Evolutionary conservation across 306 rosid genomes (phyloP).

Genomic region (Cicer yamashitae): DNA sequence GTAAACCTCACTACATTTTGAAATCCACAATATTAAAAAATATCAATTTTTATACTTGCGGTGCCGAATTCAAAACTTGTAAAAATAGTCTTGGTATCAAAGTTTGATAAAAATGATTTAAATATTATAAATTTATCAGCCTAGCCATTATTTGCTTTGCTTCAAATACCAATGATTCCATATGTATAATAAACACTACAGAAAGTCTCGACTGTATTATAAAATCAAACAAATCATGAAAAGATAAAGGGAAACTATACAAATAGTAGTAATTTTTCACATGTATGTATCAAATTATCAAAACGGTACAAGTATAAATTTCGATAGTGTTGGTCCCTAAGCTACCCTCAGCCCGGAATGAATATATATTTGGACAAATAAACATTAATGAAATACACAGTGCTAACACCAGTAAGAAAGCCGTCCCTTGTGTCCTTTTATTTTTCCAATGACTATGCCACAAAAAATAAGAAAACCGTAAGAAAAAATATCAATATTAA

Average conservation of each 20-base stretch:
- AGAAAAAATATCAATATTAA: conserved; percentile 93
- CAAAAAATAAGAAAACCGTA: conserved; percentile 96
- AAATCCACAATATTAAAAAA: too few species aligned
- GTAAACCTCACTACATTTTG: too few species aligned
- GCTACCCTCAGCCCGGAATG: conserved; percentile 26
- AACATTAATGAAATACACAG: conserved; percentile 38
- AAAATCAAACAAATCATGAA: neutral
- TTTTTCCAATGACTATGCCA: conserved; percentile 67
- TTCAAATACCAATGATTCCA: neutral
- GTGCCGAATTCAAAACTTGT: too few species aligned
- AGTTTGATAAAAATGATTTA: too few species aligned
- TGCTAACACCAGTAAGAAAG: conserved; percentile 47
- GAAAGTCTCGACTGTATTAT: conserved; percentile 7
- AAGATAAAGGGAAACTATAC: neutral
- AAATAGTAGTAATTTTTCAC: conserved; percentile 38
- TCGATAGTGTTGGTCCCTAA: conserved; percentile 38
- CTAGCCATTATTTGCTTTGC: neutral
- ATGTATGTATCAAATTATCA: conserved; percentile 38
- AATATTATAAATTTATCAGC: too few species aligned
- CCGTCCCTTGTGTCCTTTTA: conserved; percentile 37
- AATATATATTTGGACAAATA: conserved; percentile 41
- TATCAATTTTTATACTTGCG: too few species aligned
- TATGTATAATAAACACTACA: conserved; percentile 8
- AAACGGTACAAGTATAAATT: conserved; percentile 44
- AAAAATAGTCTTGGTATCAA: too few species aligned